Base-by-base conservation (phyloP, 2,329 filamentous ascomycete genomes). In the Catunica adiposa region DNA sequence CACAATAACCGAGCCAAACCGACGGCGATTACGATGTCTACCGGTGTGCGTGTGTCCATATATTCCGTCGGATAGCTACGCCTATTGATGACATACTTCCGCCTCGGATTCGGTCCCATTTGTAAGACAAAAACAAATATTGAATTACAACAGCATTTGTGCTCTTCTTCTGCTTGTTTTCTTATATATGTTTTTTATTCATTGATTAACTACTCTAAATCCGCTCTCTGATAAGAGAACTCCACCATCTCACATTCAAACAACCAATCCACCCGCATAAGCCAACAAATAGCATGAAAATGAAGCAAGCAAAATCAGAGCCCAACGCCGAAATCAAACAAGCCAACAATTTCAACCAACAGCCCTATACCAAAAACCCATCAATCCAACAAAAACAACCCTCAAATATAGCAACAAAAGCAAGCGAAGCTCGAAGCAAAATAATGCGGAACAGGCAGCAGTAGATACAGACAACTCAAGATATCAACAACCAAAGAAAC, bases 161-260 rank as follows among this genome's bases (percentile, higher is more conserved):
- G 29, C 29, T 34, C 11, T 11, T 34, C 11, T 11, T 5, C 29
- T 11, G 5, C 29, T 34, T 5, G 29, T 34, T 34, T 34, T 34
- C 11, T 34, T 34, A 34, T 11, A 44, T n/a, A 44, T n/a, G 26
- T 25, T 23, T 48, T 48, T 25, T 25, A 48, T 48, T 48, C 42
- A 46, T 46, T 26, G 22, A 48, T 8, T 48, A 8, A 23, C 23
- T 25, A 48, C 20, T n/a, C 14, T 26, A 7, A 25, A 23, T 14
- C 8, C 44, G 44, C 23, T 48, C 44, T 48, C 44, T 48, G 26
- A 48, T 20, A 48, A 48, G 44, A 48, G 44, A 48, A 48, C 44
- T 25, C 23, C 22, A 3, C 44, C 23, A 11, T 48, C 40, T 48
- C 44, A 29, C 11, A 23, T 48, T 25, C 22, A 17, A 17, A n/a